Evolutionary conservation across 2,329 filamentous ascomycete species (phyloP).

Genomic region (Uncinocarpus reesii): DNA sequence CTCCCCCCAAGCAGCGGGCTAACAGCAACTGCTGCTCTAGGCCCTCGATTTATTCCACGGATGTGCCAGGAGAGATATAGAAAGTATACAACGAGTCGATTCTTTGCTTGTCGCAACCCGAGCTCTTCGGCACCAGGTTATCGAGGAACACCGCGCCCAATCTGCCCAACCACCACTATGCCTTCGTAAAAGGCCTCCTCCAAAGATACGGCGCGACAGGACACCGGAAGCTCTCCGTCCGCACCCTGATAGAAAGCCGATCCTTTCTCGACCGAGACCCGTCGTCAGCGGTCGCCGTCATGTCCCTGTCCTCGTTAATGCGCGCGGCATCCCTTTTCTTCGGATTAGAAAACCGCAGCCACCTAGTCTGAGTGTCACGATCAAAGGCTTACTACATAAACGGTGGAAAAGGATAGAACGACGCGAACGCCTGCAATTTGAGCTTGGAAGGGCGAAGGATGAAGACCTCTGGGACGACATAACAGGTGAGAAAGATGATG

Average conservation of each 20-base stretch:
- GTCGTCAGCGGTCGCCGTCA: slow-evolving; percentile 30
- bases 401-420: slow-evolving; percentile 29
- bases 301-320: slow-evolving; percentile 34
- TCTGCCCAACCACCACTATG: slow-evolving; percentile 10
- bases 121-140: slow-evolving; percentile 17
- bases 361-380: slow-evolving; percentile 29
- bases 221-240: slow-evolving; percentile 23
- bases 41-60: slow-evolving; percentile 32
- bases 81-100: slow-evolving; percentile 21
- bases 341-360: slow-evolving; percentile 39
- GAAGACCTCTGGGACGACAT: slow-evolving; percentile 37
- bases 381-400: slow-evolving; percentile 29
- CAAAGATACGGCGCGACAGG: slow-evolving; percentile 21
- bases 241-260: slow-evolving; percentile 27
- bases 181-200: neutral
- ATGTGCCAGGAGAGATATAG: slow-evolving; percentile 23
- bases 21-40: slow-evolving; percentile 18
- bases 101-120: slow-evolving; percentile 23
- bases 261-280: slow-evolving; percentile 29
- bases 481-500: slow-evolving; percentile 19
- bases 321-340: slow-evolving; percentile 35
- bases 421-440: slow-evolving; percentile 25
- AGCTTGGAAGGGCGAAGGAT: slow-evolving; percentile 28
- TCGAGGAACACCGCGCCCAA: slow-evolving; percentile 18
- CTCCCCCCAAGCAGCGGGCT: neutral